phyloP scores from a whole-genome alignment of 306 rosid species.

The Corylus heterophylla region DNA sequence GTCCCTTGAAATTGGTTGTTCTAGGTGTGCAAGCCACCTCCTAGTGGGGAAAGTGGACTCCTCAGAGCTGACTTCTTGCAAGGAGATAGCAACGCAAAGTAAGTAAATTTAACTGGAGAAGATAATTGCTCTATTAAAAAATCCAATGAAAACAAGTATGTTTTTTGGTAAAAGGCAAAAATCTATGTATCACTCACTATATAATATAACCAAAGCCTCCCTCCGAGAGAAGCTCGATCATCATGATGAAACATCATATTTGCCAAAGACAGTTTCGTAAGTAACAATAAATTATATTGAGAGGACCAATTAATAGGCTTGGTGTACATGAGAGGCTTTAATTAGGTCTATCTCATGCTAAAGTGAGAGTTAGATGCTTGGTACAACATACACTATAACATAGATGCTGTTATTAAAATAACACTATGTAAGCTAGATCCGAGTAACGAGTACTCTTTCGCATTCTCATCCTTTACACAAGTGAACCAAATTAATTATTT shows the following conservation, averaged over 20 bases:
- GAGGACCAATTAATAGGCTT: not conserved
- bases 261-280: not conserved
- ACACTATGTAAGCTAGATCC: no score
- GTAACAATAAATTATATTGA: not conserved
- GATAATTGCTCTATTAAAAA: not conserved
- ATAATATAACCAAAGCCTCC: not conserved
- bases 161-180: not conserved
- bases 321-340: not conserved
- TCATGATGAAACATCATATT: not conserved
- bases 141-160: not conserved
- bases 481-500: not conserved
- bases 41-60: slow-evolving; percentile 51
- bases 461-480: not conserved
- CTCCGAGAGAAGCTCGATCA: no score
- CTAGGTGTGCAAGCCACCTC: slow-evolving; percentile 59
- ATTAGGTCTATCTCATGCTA: not conserved
- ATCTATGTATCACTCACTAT: not conserved
- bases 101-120: not conserved
- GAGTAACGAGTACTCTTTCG: not conserved
- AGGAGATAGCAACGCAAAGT: slow-evolving; percentile 44
- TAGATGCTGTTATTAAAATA: no score
- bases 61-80: slow-evolving; percentile 51
- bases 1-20: not conserved
- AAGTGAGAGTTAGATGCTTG: not conserved
- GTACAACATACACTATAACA: no score